phyloP scores from a whole-genome alignment of 495 filamentous ascomycete species.

The Podospora didyma region DNA sequence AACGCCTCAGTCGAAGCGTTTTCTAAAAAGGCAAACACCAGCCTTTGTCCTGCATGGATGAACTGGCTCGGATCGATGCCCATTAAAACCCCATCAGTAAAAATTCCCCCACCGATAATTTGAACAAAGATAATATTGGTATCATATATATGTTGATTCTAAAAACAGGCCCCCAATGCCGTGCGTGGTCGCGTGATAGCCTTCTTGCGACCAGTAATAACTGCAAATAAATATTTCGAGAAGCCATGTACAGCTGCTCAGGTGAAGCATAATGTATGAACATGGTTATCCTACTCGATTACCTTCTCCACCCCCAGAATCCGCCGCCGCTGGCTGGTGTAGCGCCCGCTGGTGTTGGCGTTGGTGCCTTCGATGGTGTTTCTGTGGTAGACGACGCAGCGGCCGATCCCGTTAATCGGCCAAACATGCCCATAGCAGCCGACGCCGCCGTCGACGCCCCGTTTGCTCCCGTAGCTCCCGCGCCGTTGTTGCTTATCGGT shows the following conservation, averaged over 20 bases:
- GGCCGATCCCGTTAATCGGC: constrained; percentile 34
- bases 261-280: too few species aligned
- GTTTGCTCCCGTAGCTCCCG: constrained; percentile 11
- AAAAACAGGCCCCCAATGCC: not conserved
- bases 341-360: constrained; percentile 8
- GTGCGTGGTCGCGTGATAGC: not conserved
- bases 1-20: constrained; percentile 24
- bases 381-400: constrained; percentile 15
- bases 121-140: not conserved
- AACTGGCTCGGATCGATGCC: too few species aligned
- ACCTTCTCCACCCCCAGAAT: constrained; percentile 50
- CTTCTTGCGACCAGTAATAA: not conserved
- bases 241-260: not conserved
- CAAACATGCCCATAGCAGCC: constrained; percentile 39
- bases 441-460: constrained; percentile 16
- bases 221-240: not conserved
- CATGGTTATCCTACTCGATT: constrained; percentile 4
- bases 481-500: constrained; percentile 8
- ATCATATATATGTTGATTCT: not conserved
- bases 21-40: constrained; percentile 26
- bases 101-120: too few species aligned
- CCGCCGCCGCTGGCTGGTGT: constrained; percentile 29
- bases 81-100: too few species aligned
- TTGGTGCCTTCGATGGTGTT: constrained; percentile 10
- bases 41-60: not conserved